Conservation (phyloP, 2,329 filamentous ascomycete genomes). For the Xylaria sp. region DNA sequence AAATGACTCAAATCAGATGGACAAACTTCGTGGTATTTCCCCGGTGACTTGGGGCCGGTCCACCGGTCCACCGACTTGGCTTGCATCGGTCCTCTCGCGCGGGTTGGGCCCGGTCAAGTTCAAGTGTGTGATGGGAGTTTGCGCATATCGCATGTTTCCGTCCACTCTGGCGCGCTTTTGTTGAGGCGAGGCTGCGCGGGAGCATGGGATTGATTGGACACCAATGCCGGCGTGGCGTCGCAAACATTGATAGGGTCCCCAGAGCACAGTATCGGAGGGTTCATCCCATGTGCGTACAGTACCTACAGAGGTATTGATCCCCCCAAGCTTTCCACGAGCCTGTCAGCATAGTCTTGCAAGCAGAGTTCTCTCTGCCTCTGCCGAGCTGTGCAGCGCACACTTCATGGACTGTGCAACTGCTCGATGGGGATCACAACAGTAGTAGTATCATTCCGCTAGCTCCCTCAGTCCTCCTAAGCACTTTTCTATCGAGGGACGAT, state of each 20-base stretch:
- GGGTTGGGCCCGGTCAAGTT: slow-evolving; percentile 3
- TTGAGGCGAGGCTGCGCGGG: slow-evolving; percentile 22
- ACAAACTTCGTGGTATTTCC: not conserved
- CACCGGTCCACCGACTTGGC: too few species aligned
- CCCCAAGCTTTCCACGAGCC: slow-evolving; percentile 2
- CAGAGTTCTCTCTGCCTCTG: not conserved
- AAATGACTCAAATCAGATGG: not conserved
- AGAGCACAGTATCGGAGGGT: slow-evolving; percentile 3
- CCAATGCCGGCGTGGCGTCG: slow-evolving; percentile 19
- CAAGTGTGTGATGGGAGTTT: slow-evolving; percentile 4
- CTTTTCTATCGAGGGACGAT: not conserved
- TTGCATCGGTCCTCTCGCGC: slow-evolving; percentile 2
- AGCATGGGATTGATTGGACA: slow-evolving; percentile 21
- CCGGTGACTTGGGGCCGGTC: slow-evolving; percentile 1
- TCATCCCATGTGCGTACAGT: too few species aligned
- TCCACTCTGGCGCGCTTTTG: slow-evolving; percentile 11
- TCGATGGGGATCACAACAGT: not conserved
- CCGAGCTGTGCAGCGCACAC: not conserved
- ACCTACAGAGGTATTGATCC: too few species aligned
- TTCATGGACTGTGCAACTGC: not conserved
- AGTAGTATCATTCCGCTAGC: not conserved
- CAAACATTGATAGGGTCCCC: slow-evolving; percentile 9
- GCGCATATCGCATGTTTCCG: slow-evolving; percentile 9
- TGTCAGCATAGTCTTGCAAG: not conserved
- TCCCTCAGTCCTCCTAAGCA: not conserved